These are phyloP conservation scores for Pythium myriotylum DNA, from an alignment of 352 stramenopile species.

Conservation along the genomic window DNA sequence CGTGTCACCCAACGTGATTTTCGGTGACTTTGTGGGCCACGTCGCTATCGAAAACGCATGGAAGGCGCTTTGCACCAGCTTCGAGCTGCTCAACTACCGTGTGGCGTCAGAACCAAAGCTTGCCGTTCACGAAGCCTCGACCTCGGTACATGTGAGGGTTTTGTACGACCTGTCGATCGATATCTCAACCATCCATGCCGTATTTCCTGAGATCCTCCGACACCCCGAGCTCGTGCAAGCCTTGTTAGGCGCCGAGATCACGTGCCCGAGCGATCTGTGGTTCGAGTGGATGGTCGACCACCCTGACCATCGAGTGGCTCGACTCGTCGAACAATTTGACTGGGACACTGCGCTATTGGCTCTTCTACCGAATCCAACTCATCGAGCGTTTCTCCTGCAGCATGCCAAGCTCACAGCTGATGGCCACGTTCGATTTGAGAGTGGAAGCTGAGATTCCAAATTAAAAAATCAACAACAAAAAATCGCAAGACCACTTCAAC, in stretches of 20 bases:
- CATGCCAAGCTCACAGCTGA: conserved; percentile 2
- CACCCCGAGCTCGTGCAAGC: conserved; percentile 3
- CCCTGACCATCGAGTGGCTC: background rate
- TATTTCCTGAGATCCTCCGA: conserved; percentile 11
- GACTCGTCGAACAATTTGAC: conserved; percentile 12
- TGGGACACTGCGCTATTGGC: conserved; percentile 19
- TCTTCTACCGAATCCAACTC: background rate
- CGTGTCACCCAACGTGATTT: conserved; percentile 10
- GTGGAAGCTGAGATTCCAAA: too few species aligned
- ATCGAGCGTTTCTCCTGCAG: conserved; percentile 10
- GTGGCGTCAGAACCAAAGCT: background rate
- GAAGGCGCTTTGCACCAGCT: background rate
- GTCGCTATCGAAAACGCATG: conserved; percentile 5
- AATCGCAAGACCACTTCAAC: too few species aligned
- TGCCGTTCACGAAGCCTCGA: background rate
- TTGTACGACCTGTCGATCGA: conserved; percentile 18
- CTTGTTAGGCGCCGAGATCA: conserved; percentile 3
- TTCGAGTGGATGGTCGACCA: conserved; percentile 13
- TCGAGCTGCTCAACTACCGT: conserved; percentile 10
- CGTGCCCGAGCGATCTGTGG: conserved; percentile 4
- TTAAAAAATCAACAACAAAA: too few species aligned
- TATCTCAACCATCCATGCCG: conserved; percentile 4
- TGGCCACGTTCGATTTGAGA: background rate
- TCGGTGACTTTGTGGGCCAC: conserved; percentile 1
- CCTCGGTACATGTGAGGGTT: background rate